phyloP scores from a whole-genome alignment of 495 filamentous ascomycete genomes.

The Hapsidospora chrysogenum region DNA sequence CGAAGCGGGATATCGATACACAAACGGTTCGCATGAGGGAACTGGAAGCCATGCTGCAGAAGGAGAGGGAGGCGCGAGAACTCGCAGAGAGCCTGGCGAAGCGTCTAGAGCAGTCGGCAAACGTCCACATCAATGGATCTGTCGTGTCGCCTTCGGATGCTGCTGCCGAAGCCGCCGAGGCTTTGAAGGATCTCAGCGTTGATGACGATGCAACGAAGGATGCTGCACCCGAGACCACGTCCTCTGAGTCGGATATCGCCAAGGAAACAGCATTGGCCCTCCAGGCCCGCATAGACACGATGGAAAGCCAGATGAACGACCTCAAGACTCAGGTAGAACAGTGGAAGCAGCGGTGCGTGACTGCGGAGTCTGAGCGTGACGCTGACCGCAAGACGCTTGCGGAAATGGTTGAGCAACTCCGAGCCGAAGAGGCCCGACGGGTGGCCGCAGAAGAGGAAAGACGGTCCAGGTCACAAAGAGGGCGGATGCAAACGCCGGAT shows the following conservation, averaged over 20 bases:
- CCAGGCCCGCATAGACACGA: conserved; percentile 58
- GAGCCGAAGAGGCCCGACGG: conserved; percentile 33
- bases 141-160: conserved; percentile 4
- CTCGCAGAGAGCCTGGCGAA: conserved; percentile 67
- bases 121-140: conserved; percentile 19
- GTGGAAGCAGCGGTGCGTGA: conserved; percentile 62
- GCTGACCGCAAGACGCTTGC: conserved; percentile 54
- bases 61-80: conserved; percentile 68
- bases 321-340: conserved; percentile 64
- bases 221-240: conserved; percentile 17
- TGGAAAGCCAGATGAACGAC: conserved; percentile 70
- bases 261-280: conserved; percentile 31
- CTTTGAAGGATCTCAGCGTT: not conserved
- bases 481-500: conserved; percentile 2
- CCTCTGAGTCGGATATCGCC: not conserved
- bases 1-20: conserved; percentile 67
- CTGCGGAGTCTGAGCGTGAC: conserved; percentile 57
- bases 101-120: conserved; percentile 39
- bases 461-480: conserved; percentile 6
- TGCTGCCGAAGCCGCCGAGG: not conserved
- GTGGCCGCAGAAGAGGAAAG: conserved; percentile 10
- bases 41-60: conserved; percentile 58
- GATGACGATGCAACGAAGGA: conserved; percentile 9
- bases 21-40: conserved; percentile 65
- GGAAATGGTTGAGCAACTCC: conserved; percentile 78